A percentile compares a stretch with the other conserved stretches of the same genome.
These are phyloP conservation scores for Ustilago loliicola DNA, from an alignment of 1,284 basidiomycete species.

Conservation along the genomic window DNA sequence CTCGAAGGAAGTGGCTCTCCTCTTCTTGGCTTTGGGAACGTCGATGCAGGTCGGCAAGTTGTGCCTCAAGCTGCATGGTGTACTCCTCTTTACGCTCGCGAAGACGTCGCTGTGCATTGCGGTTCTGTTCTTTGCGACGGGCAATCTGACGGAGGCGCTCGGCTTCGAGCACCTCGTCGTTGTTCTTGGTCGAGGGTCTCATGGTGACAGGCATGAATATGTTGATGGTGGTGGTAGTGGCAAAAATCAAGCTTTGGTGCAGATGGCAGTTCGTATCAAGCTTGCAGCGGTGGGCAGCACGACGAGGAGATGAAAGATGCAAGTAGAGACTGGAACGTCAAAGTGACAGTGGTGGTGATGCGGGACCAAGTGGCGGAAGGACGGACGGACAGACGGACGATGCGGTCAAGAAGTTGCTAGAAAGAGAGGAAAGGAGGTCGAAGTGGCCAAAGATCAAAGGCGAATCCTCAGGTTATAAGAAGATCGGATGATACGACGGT, in stretches of 20 bases:
- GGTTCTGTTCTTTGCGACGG: conserved; percentile 55
- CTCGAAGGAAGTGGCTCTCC: conserved; percentile 44
- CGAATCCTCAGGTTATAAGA: conserved; percentile 2
- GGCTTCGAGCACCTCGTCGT: conserved; percentile 35
- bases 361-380: background rate
- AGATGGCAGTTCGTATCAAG: conserved; percentile 16
- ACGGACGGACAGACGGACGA: too few relatives aligned
- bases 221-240: background rate
- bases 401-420: background rate
- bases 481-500: background rate
- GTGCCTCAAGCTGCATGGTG: conserved; percentile 53
- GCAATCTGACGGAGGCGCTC: conserved; percentile 52
- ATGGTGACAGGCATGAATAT: conserved; percentile 34
- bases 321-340: background rate
- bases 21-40: conserved; percentile 51
- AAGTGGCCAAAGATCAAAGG: background rate
- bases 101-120: conserved; percentile 54
- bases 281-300: conserved; percentile 28
- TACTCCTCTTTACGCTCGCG: conserved; percentile 56
- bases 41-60: conserved; percentile 49
- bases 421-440: background rate
- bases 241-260: background rate
- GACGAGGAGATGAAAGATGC: conserved; percentile 13
- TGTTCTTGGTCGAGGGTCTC: conserved; percentile 24
- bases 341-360: background rate